Evolutionary conservation across 352 stramenopile genomes (phyloP), one percentile per base, ranked within the genome.

Genomic region (Pythium utonaiense): DNA sequence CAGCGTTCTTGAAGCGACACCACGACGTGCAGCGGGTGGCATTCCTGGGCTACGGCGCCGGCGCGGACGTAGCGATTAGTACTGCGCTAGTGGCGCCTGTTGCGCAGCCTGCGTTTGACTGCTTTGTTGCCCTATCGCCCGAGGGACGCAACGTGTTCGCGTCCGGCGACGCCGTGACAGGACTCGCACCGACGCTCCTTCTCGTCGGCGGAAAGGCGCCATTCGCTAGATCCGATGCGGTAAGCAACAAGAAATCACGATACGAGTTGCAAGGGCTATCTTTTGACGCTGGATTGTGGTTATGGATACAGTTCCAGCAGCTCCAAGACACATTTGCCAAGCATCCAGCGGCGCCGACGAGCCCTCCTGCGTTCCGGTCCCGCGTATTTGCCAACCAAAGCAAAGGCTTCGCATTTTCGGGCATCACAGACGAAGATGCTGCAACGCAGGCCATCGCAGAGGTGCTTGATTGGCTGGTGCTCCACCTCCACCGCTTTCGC

Each of bases 391-490:
- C 78, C n/a, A 84, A 87, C 64, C 86, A 94, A 64, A 68, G 65
- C 53, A 82, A 78, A 53, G 80, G 83, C 19, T 96, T 96, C 62
- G 85, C 83, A 53, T 94, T 94, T 73, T 91, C 79, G 64, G 80
- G 84, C 79, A 94, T 96, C 80, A 93, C 83, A 45, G 82, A 96
- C 74, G 86, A 96, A 83, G 86, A 96, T 64, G 84, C 86, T 25
- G 86, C 83, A 21, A 96, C 86, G 40, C 83, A 91, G 55, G 84
- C 84, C 44, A 91, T 94, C 54, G 81, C 82, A 17, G 83, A 94
- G 62, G 73, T 94, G 48, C 71, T 96, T 40, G 86, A 94, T 66
- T 96, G 86, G 86, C 74, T 96, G 44, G 72, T 92, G 48, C 57
- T 80, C 53, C 81, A 96, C 40, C 63, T 96, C 45, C 83, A 96